Conservation (phyloP, 345 rosid species). For the Aurinia saxatilis region DNA sequence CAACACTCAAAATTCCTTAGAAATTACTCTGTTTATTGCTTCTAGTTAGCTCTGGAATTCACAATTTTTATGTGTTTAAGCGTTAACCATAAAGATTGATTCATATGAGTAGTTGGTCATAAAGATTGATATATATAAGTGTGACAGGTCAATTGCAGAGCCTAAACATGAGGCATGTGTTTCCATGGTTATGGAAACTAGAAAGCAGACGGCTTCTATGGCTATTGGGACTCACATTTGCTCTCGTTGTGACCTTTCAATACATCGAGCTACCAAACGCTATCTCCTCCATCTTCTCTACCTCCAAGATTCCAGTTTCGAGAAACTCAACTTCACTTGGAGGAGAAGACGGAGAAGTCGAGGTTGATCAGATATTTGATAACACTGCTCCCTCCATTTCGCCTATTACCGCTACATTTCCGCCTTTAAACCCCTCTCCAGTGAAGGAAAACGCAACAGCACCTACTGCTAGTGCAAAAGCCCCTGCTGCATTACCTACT, state of each 20-base stretch:
- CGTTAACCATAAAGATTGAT: not conserved
- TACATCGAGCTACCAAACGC: conserved; percentile 56
- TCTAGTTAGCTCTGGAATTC: not conserved
- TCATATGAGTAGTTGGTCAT: not conserved
- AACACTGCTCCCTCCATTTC: conserved; percentile 21
- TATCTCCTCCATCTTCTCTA: conserved; percentile 41
- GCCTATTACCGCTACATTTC: conserved; percentile 1
- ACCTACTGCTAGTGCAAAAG: not conserved
- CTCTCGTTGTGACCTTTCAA: conserved; percentile 45
- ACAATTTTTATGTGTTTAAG: not conserved
- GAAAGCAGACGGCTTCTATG: conserved; percentile 54
- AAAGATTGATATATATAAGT: conserved; percentile 3
- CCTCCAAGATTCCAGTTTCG: conserved; percentile 31
- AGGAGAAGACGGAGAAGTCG: conserved; percentile 20
- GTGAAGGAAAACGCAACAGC: not conserved
- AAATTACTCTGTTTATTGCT: conserved; percentile 5
- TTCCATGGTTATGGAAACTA: conserved; percentile 33
- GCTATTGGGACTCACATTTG: conserved; percentile 45
- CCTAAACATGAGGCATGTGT: conserved; percentile 42
- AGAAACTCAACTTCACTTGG: conserved; percentile 31
- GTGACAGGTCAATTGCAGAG: not conserved
- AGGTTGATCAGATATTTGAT: conserved; percentile 21
- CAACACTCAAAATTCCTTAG: not conserved
- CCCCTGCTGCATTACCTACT: not conserved
- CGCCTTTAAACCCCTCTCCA: not conserved